phyloP scores from a whole-genome alignment of 2,329 filamentous ascomycete species.

The Fusarium anthophilum region DNA sequence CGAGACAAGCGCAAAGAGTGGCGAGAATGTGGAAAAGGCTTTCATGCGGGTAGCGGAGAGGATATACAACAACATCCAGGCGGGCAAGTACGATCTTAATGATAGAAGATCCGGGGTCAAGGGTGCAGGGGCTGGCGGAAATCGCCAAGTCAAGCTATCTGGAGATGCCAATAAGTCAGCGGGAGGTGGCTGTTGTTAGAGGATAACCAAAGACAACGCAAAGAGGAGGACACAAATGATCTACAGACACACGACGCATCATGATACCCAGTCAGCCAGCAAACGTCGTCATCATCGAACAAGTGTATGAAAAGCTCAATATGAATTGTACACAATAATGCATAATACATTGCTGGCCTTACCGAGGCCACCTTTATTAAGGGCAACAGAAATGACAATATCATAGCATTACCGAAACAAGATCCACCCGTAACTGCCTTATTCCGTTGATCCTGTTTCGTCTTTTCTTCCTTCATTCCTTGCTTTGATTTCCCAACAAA shows the following conservation, averaged over 20 bases:
- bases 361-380: conserved; percentile 29
- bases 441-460: conserved; percentile 34
- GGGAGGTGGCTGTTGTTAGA: conserved; percentile 59
- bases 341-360: conserved; percentile 43
- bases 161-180: conserved; percentile 52
- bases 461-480: conserved; percentile 29
- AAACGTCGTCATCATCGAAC: conserved; percentile 36
- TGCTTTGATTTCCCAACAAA: conserved; percentile 35
- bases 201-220: not conserved
- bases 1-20: conserved; percentile 95
- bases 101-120: conserved; percentile 94
- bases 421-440: conserved; percentile 35
- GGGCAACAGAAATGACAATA: conserved; percentile 34
- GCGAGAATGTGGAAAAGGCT: conserved; percentile 91
- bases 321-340: conserved; percentile 48
- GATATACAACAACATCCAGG: conserved; percentile 97
- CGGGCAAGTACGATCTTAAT: conserved; percentile 92
- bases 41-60: conserved; percentile 94
- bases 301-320: conserved; percentile 42
- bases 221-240: conserved; percentile 26
- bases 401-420: conserved; percentile 45
- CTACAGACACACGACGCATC: conserved; percentile 38
- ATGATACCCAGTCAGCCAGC: conserved; percentile 46
- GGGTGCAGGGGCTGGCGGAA: conserved; percentile 64
- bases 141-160: conserved; percentile 58